A percentile compares a stretch with the other conserved stretches of the same genome.
phyloP scores from a whole-genome alignment of 495 filamentous ascomycete species.

The Lasiosphaeria miniovina region DNA sequence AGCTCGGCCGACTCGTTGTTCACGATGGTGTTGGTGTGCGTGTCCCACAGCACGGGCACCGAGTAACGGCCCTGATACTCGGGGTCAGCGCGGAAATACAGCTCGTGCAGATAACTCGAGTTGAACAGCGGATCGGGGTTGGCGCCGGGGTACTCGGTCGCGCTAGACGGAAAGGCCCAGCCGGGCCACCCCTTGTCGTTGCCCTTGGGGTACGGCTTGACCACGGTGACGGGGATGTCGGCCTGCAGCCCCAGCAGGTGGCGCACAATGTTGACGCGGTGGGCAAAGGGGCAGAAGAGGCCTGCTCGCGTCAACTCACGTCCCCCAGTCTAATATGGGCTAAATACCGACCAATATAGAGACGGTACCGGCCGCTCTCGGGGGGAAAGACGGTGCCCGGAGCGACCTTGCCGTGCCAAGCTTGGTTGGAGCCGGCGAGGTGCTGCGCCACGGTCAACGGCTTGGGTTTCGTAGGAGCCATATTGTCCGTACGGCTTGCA shows the following conservation, averaged over 20 bases:
- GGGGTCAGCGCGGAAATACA: slow-evolving; percentile 69
- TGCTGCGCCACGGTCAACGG: slow-evolving; percentile 8
- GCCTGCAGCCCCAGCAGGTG: slow-evolving; percentile 66
- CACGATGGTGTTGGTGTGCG: slow-evolving; percentile 65
- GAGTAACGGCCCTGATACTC: slow-evolving; percentile 70
- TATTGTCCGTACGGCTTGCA: too few relatives aligned
- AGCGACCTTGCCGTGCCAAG: slow-evolving; percentile 16
- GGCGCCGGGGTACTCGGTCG: slow-evolving; percentile 52
- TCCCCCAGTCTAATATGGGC: slow-evolving; percentile 26
- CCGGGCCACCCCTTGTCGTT: slow-evolving; percentile 42
- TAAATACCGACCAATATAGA: slow-evolving; percentile 51
- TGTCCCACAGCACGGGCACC: slow-evolving; percentile 76
- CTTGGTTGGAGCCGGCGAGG: slow-evolving; percentile 8
- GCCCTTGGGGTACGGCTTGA: slow-evolving; percentile 39
- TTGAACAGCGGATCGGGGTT: slow-evolving; percentile 61
- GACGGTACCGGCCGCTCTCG: slow-evolving; percentile 67
- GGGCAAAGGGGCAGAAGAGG: slow-evolving; percentile 45
- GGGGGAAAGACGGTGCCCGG: slow-evolving; percentile 45
- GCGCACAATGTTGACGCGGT: slow-evolving; percentile 66
- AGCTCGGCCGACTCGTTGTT: slow-evolving; percentile 84
- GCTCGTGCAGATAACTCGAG: slow-evolving; percentile 57
- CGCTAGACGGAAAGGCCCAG: slow-evolving; percentile 68
- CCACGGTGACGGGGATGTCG: slow-evolving; percentile 60
- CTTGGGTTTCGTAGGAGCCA: too few relatives aligned
- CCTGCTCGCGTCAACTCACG: neutral